phyloP scores from a whole-genome alignment of 2,329 filamentous ascomycete genomes.

The Colletotrichum limetticola region DNA sequence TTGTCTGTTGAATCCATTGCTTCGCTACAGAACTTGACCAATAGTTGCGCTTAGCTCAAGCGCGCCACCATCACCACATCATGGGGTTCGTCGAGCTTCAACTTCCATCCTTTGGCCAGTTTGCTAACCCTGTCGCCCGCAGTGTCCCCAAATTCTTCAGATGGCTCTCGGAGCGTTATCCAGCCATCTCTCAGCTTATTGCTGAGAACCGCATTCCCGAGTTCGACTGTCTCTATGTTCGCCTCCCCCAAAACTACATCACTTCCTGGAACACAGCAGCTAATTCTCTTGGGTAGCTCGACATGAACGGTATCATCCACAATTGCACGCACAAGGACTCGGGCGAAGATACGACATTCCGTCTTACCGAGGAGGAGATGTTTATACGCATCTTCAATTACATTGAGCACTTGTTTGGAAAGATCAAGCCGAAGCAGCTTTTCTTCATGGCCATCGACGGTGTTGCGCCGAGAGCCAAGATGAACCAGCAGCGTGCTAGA shows the following conservation, averaged over 20 bases:
- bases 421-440: slow-evolving; percentile 97
- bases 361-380: slow-evolving; percentile 98
- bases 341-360: slow-evolving; percentile 85
- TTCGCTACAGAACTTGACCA: not conserved
- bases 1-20: not conserved
- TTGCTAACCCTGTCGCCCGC: slow-evolving; percentile 26
- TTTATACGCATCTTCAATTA: slow-evolving; percentile 99
- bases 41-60: slow-evolving; percentile 23
- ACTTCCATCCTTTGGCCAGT: not conserved
- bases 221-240: slow-evolving; percentile 94
- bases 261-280: slow-evolving; percentile 45
- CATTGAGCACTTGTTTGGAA: slow-evolving; percentile 97
- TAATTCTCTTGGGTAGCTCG: slow-evolving; percentile 63
- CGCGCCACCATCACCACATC: slow-evolving; percentile 35
- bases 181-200: slow-evolving; percentile 97
- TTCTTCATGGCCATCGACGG: slow-evolving; percentile 99
- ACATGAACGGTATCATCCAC: slow-evolving; percentile 99
- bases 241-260: slow-evolving; percentile 42
- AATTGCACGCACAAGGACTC: slow-evolving; percentile 99
- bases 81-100: slow-evolving; percentile 42
- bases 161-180: slow-evolving; percentile 99
- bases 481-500: slow-evolving; percentile 98
- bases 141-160: slow-evolving; percentile 92
- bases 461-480: slow-evolving; percentile 96
- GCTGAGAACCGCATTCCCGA: slow-evolving; percentile 99